These are phyloP conservation scores for Vachellia pachyceras DNA, from an alignment of 306 rosid species.

Conservation along the genomic window DNA sequence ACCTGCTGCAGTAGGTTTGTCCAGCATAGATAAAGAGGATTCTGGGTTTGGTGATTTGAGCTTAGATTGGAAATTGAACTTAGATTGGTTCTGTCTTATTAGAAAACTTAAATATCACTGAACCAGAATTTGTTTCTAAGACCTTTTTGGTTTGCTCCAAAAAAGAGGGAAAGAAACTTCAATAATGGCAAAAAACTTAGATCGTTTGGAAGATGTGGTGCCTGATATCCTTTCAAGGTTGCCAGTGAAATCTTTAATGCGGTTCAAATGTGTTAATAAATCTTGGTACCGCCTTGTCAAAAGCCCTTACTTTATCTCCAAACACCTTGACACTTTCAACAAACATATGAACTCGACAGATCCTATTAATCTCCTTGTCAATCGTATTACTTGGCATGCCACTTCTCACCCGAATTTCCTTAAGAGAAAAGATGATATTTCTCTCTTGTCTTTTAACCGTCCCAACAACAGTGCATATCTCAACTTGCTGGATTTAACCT, in stretches of 20 bases:
- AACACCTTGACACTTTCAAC: not conserved
- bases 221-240: slow-evolving; percentile 13
- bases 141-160: not conserved
- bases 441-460: not conserved
- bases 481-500: not conserved
- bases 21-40: not conserved
- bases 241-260: slow-evolving; percentile 13
- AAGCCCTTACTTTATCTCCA: not conserved
- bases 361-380: not conserved
- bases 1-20: not conserved
- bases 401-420: not conserved
- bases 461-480: not conserved
- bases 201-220: not conserved
- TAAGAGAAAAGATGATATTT: not conserved
- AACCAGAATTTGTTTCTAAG: not conserved
- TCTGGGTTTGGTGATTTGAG: not conserved
- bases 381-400: not conserved
- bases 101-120: not conserved
- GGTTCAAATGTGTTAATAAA: not conserved
- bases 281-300: not conserved
- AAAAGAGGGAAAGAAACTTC: not conserved
- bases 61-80: not conserved
- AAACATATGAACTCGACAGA: not conserved
- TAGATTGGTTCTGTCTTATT: not conserved
- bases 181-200: not conserved